Evolutionary conservation across 1,139 yeast genomes (phyloP).

Genomic region (Sugiyamaella sp.): DNA sequence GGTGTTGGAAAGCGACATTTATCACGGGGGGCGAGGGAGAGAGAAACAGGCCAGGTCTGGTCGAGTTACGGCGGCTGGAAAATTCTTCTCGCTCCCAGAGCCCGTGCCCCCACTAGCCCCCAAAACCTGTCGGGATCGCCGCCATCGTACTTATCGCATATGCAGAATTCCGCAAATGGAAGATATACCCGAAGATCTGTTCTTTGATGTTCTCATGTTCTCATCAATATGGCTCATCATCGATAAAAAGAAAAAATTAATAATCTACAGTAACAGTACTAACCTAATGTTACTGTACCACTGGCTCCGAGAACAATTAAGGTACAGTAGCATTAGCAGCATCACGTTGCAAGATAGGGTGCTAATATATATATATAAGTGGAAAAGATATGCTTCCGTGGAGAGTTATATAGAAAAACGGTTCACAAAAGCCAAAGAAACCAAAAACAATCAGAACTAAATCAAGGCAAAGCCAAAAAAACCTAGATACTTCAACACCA

Average conservation of each 20-base stretch:
- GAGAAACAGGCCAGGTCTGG: too few relatives aligned
- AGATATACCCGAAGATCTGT: neutral
- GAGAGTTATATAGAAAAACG: neutral
- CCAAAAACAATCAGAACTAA: neutral
- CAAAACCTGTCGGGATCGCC: neutral
- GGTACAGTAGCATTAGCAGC: neutral
- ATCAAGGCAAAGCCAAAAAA: neutral
- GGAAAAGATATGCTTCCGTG: neutral
- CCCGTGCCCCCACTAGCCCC: slow-evolving; percentile 2
- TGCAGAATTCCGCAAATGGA: neutral
- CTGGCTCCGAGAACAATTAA: neutral
- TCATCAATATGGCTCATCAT: neutral
- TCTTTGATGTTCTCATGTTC: neutral
- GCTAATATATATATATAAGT: neutral
- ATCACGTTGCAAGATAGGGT: neutral
- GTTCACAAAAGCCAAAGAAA: neutral
- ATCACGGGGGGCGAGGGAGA: neutral
- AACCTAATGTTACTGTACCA: slow-evolving; percentile 1
- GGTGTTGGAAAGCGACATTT: too few relatives aligned
- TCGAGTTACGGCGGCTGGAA: too few relatives aligned
- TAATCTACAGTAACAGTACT: slow-evolving; percentile 1
- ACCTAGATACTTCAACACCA: neutral
- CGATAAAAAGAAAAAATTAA: neutral
- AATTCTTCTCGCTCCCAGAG: neutral
- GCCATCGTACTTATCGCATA: neutral